Evolutionary conservation across 805 yeast genomes (phyloP).

Genomic region (Candida xyloterini): DNA sequence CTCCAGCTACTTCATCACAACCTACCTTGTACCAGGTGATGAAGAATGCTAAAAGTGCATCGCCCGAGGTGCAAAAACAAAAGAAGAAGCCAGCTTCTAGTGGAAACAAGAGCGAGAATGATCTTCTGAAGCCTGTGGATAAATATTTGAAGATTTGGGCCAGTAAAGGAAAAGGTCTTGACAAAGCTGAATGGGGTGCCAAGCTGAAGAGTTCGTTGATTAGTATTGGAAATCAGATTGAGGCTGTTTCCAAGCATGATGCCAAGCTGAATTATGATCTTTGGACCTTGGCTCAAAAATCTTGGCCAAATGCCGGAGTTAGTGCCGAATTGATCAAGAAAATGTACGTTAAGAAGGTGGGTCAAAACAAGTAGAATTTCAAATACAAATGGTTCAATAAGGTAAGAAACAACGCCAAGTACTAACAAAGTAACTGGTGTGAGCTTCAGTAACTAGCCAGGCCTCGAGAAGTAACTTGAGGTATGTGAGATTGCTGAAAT

Average conservation of each 20-base stretch:
- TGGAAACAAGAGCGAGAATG: slow-evolving; percentile 18
- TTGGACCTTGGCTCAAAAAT: slow-evolving; percentile 32
- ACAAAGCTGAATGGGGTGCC: slow-evolving; percentile 31
- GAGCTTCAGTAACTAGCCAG: slow-evolving; percentile 9
- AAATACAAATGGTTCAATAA: not conserved
- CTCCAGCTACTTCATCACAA: slow-evolving; percentile 15
- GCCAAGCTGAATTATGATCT: slow-evolving; percentile 25
- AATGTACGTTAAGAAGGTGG: slow-evolving; percentile 32
- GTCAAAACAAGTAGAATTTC: slow-evolving; percentile 10
- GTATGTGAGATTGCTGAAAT: slow-evolving; percentile 1
- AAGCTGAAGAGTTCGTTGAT: slow-evolving; percentile 29
- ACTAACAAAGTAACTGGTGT: slow-evolving; percentile 10
- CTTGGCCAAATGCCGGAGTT: slow-evolving; percentile 35
- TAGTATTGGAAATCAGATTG: slow-evolving; percentile 32
- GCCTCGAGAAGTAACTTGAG: slow-evolving; percentile 3
- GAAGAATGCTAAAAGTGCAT: slow-evolving; percentile 12
- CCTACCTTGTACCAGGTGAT: slow-evolving; percentile 23
- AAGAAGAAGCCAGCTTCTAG: slow-evolving; percentile 13
- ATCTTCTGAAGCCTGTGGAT: slow-evolving; percentile 28
- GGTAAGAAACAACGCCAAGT: not conserved
- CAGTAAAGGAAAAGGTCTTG: slow-evolving; percentile 32
- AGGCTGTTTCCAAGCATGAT: slow-evolving; percentile 22
- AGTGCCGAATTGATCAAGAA: slow-evolving; percentile 29
- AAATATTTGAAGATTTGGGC: slow-evolving; percentile 31
- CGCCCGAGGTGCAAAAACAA: slow-evolving; percentile 4